Percentiles rank a stretch among this genome's conserved stretches.
These are phyloP conservation scores for Tulasnella sp. DNA, from an alignment of 768 basidiomycete species.

Conservation along the genomic window DNA sequence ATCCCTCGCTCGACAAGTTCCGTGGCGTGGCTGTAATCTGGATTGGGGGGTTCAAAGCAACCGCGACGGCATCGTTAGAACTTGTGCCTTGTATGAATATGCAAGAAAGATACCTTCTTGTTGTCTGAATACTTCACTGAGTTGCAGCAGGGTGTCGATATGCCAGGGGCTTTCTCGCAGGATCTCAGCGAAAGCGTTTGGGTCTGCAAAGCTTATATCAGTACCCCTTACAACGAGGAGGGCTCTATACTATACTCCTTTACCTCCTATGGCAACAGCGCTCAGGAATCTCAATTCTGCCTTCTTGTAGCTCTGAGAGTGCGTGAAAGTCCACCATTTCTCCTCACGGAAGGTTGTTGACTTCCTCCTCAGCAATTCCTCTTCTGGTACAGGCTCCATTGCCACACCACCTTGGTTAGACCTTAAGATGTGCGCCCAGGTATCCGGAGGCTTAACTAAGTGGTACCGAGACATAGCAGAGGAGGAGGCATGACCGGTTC, in stretches of 20 bases:
- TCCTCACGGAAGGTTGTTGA: conserved; percentile 48
- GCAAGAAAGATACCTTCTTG: conserved; percentile 68
- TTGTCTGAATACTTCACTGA: conserved; percentile 80
- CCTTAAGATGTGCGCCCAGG: too few species aligned
- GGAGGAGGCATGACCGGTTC: too few species aligned
- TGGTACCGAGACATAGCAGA: too few species aligned
- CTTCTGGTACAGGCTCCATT: background rate
- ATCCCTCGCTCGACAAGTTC: conserved; percentile 91
- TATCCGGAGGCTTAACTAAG: too few species aligned
- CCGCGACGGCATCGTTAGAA: background rate
- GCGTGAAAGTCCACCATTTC: conserved; percentile 87
- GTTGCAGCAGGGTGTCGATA: conserved; percentile 82
- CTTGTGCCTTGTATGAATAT: too few species aligned
- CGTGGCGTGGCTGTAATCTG: conserved; percentile 77
- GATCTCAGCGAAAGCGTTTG: conserved; percentile 71
- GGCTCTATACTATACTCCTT: background rate
- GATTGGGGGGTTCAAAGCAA: too few species aligned
- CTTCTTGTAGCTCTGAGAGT: conserved; percentile 77
- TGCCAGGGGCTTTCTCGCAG: conserved; percentile 84
- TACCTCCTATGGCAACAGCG: conserved; percentile 77
- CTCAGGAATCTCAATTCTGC: conserved; percentile 77
- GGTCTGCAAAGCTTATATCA: conserved; percentile 48
- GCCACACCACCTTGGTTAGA: background rate
- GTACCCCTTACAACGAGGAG: background rate
- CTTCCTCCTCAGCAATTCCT: conserved; percentile 41